phyloP scores from a whole-genome alignment of 2,329 filamentous ascomycete genomes.

The Verticillium nonalfalfae region DNA sequence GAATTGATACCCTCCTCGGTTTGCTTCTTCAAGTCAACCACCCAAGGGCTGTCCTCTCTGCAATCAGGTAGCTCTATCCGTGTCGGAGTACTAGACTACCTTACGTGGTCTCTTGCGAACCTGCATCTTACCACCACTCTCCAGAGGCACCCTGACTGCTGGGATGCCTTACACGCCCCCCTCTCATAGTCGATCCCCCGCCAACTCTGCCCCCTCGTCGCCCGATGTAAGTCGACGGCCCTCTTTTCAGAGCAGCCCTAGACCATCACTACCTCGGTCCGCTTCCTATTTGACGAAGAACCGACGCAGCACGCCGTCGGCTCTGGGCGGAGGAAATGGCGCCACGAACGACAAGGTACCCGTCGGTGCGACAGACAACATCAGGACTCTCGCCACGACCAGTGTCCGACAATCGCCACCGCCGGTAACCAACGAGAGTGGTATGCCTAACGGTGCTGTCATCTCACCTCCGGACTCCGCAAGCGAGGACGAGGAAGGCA shows the following conservation, averaged over 20 bases:
- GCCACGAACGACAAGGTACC: conserved; percentile 35
- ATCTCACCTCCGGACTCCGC: conserved; percentile 91
- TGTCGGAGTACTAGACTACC: background rate
- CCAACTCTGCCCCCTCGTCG: conserved; percentile 50
- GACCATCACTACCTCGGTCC: conserved; percentile 55
- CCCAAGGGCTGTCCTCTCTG: conserved; percentile 1
- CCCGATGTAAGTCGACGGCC: conserved; percentile 52
- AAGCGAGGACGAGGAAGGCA: conserved; percentile 72
- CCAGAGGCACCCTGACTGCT: conserved; percentile 16
- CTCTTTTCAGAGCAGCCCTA: conserved; percentile 43
- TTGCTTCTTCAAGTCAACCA: background rate
- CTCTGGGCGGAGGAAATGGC: conserved; percentile 17
- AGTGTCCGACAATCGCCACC: conserved; percentile 78
- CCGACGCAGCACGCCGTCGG: conserved; percentile 49
- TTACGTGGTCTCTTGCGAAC: background rate
- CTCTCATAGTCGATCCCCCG: conserved; percentile 53
- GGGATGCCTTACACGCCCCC: conserved; percentile 88
- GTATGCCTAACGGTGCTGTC: conserved; percentile 77
- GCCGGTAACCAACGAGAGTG: conserved; percentile 63
- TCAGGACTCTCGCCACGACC: conserved; percentile 40
- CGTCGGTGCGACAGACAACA: conserved; percentile 42
- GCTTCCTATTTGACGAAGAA: conserved; percentile 61
- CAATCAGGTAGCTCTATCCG: background rate
- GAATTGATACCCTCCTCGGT: background rate
- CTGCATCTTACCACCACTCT: conserved; percentile 1